Evolutionary conservation across 2,329 filamentous ascomycete species (phyloP).

Genomic region (Truncatella angustata): DNA sequence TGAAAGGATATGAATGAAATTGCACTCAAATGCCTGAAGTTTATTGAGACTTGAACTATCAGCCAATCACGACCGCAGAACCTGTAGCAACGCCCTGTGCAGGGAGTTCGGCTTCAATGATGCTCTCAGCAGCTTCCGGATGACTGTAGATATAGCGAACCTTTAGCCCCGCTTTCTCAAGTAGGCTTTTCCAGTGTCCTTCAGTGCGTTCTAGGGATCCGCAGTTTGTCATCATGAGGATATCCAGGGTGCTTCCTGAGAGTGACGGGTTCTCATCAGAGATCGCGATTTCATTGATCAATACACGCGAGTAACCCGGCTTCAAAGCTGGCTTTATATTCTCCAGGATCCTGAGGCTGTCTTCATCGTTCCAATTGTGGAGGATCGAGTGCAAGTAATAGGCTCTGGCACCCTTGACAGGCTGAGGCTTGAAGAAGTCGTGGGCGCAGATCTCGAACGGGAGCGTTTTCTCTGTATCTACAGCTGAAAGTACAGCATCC

Average conservation of each 20-base stretch:
- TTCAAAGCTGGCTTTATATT: constrained; percentile 52
- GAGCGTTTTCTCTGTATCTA: background rate
- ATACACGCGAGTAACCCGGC: background rate
- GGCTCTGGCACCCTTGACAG: constrained; percentile 19
- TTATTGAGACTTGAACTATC: too few species aligned
- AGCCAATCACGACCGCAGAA: too few species aligned
- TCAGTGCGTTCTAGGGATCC: background rate
- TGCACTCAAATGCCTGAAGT: too few species aligned
- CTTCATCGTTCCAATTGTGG: constrained; percentile 38
- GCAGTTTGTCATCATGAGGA: background rate
- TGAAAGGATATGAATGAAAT: too few species aligned
- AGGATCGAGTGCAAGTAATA: constrained; percentile 34
- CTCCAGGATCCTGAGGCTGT: constrained; percentile 29
- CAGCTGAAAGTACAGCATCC: background rate
- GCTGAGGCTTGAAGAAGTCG: constrained; percentile 20
- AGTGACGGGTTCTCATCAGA: background rate
- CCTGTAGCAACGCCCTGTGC: too few species aligned
- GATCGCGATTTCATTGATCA: background rate
- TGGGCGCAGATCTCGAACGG: background rate
- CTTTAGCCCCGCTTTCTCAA: background rate
- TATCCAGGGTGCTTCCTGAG: background rate
- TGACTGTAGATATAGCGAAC: background rate
- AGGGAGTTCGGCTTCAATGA: background rate
- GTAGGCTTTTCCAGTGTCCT: background rate
- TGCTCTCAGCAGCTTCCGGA: background rate